Percentiles rank a stretch among this genome's conserved stretches.
These are phyloP conservation scores for Pleurostoma richardsiae DNA, from an alignment of 2,329 filamentous ascomycete genomes.

Conservation along the genomic window DNA sequence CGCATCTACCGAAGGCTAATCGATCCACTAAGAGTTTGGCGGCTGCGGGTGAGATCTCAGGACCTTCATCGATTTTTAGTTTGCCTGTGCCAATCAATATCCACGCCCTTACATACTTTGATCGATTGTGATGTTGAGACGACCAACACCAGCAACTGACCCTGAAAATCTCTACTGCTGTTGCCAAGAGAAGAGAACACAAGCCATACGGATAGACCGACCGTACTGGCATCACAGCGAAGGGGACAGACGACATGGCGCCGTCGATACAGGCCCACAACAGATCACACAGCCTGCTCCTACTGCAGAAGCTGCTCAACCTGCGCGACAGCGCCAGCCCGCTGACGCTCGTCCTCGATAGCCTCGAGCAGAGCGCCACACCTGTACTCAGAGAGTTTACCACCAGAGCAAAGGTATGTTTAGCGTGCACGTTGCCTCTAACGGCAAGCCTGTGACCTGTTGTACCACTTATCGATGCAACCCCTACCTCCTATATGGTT, in stretches of 20 bases:
- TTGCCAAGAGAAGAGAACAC: too few relatives aligned
- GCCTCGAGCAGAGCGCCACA: conserved; percentile 71
- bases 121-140: too few relatives aligned
- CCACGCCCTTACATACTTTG: too few relatives aligned
- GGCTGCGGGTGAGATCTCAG: too few relatives aligned
- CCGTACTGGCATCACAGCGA: too few relatives aligned
- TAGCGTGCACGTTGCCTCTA: neutral
- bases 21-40: too few relatives aligned
- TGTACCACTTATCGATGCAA: neutral
- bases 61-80: too few relatives aligned
- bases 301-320: conserved; percentile 28
- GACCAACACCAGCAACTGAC: too few relatives aligned
- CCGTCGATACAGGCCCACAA: conserved; percentile 13
- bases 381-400: conserved; percentile 71
- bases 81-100: too few relatives aligned
- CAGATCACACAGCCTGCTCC: conserved; percentile 17
- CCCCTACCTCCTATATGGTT: neutral
- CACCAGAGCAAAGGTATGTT: conserved; percentile 62
- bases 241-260: conserved; percentile 6
- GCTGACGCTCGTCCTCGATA: conserved; percentile 81
- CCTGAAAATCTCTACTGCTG: too few relatives aligned
- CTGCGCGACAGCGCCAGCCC: conserved; percentile 77
- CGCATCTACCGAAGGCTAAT: too few relatives aligned
- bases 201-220: too few relatives aligned
- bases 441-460: conserved; percentile 4